These are phyloP conservation scores for Fusarium nodosum DNA, from an alignment of 2,329 filamentous ascomycete species.

Conservation along the genomic window DNA sequence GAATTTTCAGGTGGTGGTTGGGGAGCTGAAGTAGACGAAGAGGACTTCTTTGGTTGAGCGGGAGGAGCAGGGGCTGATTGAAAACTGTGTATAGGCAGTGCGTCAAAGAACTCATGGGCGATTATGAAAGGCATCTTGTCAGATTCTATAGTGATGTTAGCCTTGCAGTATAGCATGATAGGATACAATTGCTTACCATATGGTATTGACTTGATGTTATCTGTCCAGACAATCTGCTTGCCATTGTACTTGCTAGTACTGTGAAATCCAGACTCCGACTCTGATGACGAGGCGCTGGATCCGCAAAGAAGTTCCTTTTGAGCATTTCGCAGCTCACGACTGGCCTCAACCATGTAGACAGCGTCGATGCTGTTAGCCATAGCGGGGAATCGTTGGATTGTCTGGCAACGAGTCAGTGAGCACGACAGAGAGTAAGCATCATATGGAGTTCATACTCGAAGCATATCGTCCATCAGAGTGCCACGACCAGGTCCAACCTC, in stretches of 20 bases:
- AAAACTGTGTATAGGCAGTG: conserved; percentile 95
- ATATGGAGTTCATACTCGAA: conserved; percentile 73
- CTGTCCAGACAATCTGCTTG: conserved; percentile 88
- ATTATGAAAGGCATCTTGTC: conserved; percentile 90
- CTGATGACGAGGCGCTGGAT: conserved; percentile 72
- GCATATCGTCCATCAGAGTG: conserved; percentile 96
- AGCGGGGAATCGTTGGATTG: conserved; percentile 83
- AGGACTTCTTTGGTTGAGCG: conserved; percentile 35
- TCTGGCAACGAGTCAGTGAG: conserved; percentile 63
- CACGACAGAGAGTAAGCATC: background rate
- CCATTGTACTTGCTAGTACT: conserved; percentile 81
- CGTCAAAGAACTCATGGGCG: conserved; percentile 98
- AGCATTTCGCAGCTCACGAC: conserved; percentile 78
- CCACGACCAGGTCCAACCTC: conserved; percentile 95
- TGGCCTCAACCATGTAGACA: conserved; percentile 97
- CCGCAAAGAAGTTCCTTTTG: conserved; percentile 89
- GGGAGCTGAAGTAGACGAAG: conserved; percentile 53
- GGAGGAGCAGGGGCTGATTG: conserved; percentile 72
- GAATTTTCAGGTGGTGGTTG: conserved; percentile 52
- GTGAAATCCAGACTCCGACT: conserved; percentile 79
- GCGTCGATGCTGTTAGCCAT: conserved; percentile 83
- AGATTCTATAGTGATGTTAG: conserved; percentile 60
- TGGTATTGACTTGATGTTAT: conserved; percentile 87
- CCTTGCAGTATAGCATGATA: conserved; percentile 6
- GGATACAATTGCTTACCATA: conserved; percentile 62